Percentiles rank a stretch among this genome's conserved stretches.
Conservation (phyloP, 108 stramenopile species). For the Nitzschia sp. region DNA sequence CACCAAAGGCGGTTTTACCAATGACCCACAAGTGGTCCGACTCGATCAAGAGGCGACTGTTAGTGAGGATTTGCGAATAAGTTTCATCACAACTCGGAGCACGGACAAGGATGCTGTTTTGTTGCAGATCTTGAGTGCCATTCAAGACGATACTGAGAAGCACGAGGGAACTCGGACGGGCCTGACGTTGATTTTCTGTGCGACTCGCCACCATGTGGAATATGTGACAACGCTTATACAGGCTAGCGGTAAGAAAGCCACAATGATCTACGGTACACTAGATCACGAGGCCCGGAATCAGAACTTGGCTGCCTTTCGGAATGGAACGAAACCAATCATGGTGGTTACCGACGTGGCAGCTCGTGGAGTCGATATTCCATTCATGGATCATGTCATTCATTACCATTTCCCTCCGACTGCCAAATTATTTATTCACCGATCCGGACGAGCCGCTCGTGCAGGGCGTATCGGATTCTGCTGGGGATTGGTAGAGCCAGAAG, state of each 20-base stretch:
- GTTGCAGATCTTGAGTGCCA: slow-evolving; percentile 88
- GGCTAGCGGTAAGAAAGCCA: slow-evolving; percentile 59
- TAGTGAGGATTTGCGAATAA: slow-evolving; percentile 89
- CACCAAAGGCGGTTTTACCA: slow-evolving; percentile 90
- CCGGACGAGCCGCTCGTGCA: slow-evolving; percentile 92
- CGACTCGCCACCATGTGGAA: slow-evolving; percentile 97
- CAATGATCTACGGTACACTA: slow-evolving; percentile 95
- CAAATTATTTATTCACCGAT: slow-evolving; percentile 96
- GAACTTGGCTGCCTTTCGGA: slow-evolving; percentile 88
- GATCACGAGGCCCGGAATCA: slow-evolving; percentile 89
- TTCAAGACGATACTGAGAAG: slow-evolving; percentile 55
- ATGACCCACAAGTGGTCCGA: slow-evolving; percentile 93
- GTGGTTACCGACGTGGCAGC: slow-evolving; percentile 99
- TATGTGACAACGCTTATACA: slow-evolving; percentile 83
- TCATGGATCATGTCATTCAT: slow-evolving; percentile 98
- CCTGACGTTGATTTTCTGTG: slow-evolving; percentile 91
- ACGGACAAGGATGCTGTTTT: slow-evolving; percentile 94
- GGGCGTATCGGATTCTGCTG: slow-evolving; percentile 92
- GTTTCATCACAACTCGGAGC: slow-evolving; percentile 89
- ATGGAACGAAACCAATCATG: slow-evolving; percentile 78
- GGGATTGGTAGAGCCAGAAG: slow-evolving; percentile 94
- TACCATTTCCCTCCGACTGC: slow-evolving; percentile 93
- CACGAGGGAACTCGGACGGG: slow-evolving; percentile 49
- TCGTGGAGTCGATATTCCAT: slow-evolving; percentile 96
- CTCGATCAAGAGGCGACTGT: slow-evolving; percentile 95